phyloP scores from a whole-genome alignment of 192 early-diverging fungal species.

The Coemansia sp. region DNA sequence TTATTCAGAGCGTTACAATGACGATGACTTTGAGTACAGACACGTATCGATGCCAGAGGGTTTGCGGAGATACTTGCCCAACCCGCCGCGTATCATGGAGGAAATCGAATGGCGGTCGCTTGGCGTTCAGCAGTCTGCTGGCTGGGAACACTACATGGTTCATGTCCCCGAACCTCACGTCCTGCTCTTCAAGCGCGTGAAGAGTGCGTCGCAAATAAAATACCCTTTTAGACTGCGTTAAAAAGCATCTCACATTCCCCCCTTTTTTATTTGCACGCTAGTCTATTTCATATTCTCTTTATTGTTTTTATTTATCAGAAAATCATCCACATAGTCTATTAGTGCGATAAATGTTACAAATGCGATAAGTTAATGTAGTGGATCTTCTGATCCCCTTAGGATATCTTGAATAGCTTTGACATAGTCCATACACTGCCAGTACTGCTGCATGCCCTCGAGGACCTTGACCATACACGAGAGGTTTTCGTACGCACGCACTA shows the following conservation, averaged over 20 bases:
- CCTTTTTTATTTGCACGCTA: background rate
- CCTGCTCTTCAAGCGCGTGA: conserved; percentile 52
- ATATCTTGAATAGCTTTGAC: conserved; percentile 47
- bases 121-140: conserved; percentile 52
- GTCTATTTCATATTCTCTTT: background rate
- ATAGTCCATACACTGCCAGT: conserved; percentile 59
- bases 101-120: conserved; percentile 46
- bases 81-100: conserved; percentile 36
- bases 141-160: conserved; percentile 55
- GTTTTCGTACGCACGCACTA: conserved; percentile 51
- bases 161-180: conserved; percentile 55
- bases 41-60: conserved; percentile 52
- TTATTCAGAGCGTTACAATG: conserved; percentile 54
- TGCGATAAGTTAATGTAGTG: conserved; percentile 24
- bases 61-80: conserved; percentile 48
- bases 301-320: background rate
- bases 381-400: conserved; percentile 48
- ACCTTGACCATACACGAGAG: conserved; percentile 57
- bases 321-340: too few relatives aligned
- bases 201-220: conserved; percentile 22
- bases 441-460: conserved; percentile 58
- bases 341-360: conserved; percentile 1
- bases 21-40: conserved; percentile 50
- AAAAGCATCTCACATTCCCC: background rate
- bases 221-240: conserved; percentile 16